Evolutionary conservation across 371 early-diverging fungal genomes (phyloP).

Genomic region (Blastocladiella emersonii): DNA sequence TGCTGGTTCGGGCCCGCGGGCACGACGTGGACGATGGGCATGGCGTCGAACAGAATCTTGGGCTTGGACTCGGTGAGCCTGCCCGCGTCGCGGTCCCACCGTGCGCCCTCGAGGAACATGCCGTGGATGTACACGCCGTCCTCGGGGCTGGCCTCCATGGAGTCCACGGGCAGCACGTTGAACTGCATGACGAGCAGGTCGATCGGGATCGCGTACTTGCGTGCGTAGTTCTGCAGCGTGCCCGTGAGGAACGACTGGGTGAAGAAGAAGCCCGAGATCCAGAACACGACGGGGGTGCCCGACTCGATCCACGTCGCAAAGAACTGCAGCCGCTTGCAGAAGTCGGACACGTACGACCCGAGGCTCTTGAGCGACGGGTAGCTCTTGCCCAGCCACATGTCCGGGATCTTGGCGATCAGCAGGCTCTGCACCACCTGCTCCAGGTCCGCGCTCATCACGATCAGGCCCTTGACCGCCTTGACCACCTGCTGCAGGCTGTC

Average conservation of each 20-base stretch:
- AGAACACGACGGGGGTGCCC: constrained; percentile 32
- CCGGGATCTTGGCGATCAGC: constrained; percentile 35
- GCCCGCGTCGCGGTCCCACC: constrained; percentile 28
- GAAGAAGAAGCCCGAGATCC: constrained; percentile 46
- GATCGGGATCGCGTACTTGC: constrained; percentile 36
- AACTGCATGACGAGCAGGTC: constrained; percentile 30
- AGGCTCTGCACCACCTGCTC: constrained; percentile 31
- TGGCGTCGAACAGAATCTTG: constrained; percentile 30
- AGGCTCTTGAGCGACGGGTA: constrained; percentile 40
- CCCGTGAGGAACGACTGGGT: constrained; percentile 44
- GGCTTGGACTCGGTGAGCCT: constrained; percentile 27
- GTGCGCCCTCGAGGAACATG: constrained; percentile 35
- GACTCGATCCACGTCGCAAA: constrained; percentile 36
- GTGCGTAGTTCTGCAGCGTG: constrained; percentile 40
- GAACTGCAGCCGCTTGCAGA: constrained; percentile 30
- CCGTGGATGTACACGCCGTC: constrained; percentile 44
- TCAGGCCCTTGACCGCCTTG: constrained; percentile 40
- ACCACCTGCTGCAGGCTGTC: constrained; percentile 33
- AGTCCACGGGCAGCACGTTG: constrained; percentile 22
- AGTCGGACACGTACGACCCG: constrained; percentile 31
- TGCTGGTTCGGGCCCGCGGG: background rate
- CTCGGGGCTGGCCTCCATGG: constrained; percentile 14
- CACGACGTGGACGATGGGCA: constrained; percentile 26
- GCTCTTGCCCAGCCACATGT: constrained; percentile 37
- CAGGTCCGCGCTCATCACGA: constrained; percentile 43